phyloP scores from a whole-genome alignment of 805 yeast genomes.

The Candida maris region DNA sequence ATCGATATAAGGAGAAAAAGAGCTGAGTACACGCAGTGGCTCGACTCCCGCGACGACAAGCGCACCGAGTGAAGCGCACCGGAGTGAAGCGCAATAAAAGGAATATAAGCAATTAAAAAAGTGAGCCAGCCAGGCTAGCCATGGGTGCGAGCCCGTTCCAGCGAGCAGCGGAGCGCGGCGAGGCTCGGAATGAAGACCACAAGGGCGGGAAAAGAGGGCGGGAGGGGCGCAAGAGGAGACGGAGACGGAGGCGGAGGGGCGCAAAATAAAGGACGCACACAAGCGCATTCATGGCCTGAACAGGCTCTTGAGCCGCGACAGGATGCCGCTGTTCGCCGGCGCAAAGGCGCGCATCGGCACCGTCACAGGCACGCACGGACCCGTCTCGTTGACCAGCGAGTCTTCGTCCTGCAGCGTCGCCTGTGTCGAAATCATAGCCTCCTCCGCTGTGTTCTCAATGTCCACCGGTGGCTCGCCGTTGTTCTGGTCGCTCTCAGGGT shows the following conservation, averaged over 20 bases:
- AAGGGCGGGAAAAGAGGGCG: no score
- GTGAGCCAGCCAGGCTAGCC: no score
- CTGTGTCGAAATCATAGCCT: conserved; percentile 24
- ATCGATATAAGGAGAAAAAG: conserved; percentile 47
- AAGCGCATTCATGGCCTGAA: conserved; percentile 18
- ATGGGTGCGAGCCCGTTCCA: conserved; percentile 3
- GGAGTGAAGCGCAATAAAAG: not conserved
- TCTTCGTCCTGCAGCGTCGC: conserved; percentile 25
- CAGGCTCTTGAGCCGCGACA: conserved; percentile 24
- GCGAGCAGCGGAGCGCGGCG: not conserved
- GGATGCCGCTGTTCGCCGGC: conserved; percentile 9
- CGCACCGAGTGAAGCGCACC: conserved; percentile 6
- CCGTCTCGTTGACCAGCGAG: conserved; percentile 14
- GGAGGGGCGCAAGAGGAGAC: no score
- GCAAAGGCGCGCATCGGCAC: conserved; percentile 1
- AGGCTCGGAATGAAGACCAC: no score
- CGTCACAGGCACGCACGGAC: conserved; percentile 1
- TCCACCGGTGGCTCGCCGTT: conserved; percentile 11
- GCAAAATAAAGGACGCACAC: no score
- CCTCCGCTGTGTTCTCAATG: conserved; percentile 16
- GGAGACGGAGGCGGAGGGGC: no score
- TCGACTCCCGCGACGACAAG: conserved; percentile 7
- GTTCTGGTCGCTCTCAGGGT: conserved; percentile 20
- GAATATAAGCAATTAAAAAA: conserved; percentile 1
- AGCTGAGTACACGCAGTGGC: conserved; percentile 32